Base-by-base conservation (phyloP, 1,284 basidiomycete genomes). In the Ustilago tritici region DNA sequence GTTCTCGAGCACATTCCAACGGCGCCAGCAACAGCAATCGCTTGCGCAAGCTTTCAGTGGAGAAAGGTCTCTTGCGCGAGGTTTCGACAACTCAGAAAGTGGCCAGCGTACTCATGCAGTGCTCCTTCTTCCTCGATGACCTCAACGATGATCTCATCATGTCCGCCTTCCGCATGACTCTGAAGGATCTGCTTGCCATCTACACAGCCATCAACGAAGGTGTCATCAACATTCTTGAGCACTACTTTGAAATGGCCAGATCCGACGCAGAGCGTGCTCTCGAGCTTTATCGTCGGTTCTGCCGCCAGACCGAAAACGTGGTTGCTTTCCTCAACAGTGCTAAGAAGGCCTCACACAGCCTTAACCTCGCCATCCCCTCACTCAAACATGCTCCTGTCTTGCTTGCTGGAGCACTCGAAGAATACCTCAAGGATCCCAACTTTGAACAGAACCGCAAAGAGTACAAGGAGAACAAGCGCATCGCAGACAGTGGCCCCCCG, bases 171-270 rank as follows among this genome's bases (percentile, higher is more conserved):
- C 90, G 94, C 49, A 94, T 99, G 92, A 89, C 97, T n/a, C 93
- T 98, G 78, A 98, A 98, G 85, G 97, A 99, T 86, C 89, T 99
- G 8, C 89, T 99, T 56, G 93, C 97, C 64, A 89, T 99, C 19
- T 98, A 98, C 87, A 95, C 97, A 84, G 95, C 94, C 3, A 93
- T 95, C 70, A 99, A 99, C 82, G 96, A 99, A 85, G 96, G 96
- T 65, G 94, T 98, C 56, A 97, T 98, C 88, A 99, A 98, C 86
- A 92, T 98, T 41, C 77, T 85, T 36, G 97, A 98, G 85, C 93
- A 97, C 87, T 99, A 98, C 87, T 98, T 99, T 84, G 96, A 98
- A 85, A 99, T 99, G 97, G 94, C 95, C 4, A 92, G 93, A 78
- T 87, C 92, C 28, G 96, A 99, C 86, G 97, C 96, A 0, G 89